These are phyloP conservation scores for Rubroboletus pulcherrimus DNA, from an alignment of 768 basidiomycete species.

Conservation along the genomic window DNA sequence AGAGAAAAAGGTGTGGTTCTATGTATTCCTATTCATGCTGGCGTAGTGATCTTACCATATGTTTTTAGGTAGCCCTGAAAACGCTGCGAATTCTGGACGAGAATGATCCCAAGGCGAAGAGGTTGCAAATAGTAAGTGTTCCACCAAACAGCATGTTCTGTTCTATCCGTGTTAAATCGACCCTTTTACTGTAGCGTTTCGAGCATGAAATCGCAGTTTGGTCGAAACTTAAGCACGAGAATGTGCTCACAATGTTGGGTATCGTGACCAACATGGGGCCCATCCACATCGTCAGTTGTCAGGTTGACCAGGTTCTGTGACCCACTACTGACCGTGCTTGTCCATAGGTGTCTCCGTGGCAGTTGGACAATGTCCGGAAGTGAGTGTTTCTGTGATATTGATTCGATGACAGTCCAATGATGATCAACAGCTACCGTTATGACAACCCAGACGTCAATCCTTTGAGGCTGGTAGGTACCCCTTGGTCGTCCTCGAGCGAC, in stretches of 20 bases:
- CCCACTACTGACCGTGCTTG: neutral
- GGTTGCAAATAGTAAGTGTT: conserved; percentile 33
- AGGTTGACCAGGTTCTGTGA: neutral
- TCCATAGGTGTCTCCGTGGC: conserved; percentile 58
- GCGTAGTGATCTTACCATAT: neutral
- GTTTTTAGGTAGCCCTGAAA: conserved; percentile 53
- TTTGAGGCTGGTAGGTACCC: conserved; percentile 36
- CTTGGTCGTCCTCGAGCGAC: neutral
- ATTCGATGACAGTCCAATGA: neutral
- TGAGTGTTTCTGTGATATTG: conserved; percentile 20
- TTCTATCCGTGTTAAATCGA: neutral
- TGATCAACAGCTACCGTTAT: conserved; percentile 38
- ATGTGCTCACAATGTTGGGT: conserved; percentile 48
- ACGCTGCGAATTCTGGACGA: conserved; percentile 46
- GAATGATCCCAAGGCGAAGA: conserved; percentile 39
- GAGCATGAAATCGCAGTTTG: conserved; percentile 54
- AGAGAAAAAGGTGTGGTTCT: conserved; percentile 43
- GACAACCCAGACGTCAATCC: conserved; percentile 37
- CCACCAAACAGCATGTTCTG: neutral
- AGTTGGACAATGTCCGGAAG: conserved; percentile 54
- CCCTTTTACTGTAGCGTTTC: conserved; percentile 40
- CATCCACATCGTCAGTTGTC: conserved; percentile 42
- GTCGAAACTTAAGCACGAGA: conserved; percentile 47
- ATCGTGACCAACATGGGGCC: conserved; percentile 52
- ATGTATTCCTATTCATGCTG: neutral